A percentile compares a stretch with the other conserved stretches of the same genome.
phyloP scores from a whole-genome alignment of 148 eudicot species.

The Spergularia bocconei region DNA sequence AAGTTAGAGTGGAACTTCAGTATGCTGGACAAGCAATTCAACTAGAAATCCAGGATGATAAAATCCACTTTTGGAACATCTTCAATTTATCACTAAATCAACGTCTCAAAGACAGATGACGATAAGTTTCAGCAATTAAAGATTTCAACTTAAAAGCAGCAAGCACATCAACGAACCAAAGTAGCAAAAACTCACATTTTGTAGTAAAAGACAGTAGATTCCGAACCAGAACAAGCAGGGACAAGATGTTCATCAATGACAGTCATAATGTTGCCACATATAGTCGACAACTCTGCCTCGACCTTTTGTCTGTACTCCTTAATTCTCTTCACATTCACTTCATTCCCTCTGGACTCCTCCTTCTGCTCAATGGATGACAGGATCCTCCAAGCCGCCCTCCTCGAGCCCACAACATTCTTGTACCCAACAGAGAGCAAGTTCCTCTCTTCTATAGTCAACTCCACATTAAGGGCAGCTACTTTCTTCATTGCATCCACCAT shows the following conservation, averaged over 20 bases:
- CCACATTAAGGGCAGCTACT: constrained; percentile 18
- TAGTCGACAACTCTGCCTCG: constrained; percentile 18
- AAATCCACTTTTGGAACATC: neutral
- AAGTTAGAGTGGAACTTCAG: neutral
- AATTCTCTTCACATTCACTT: constrained; percentile 20
- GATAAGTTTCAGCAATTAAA: neutral
- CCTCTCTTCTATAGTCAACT: constrained; percentile 17
- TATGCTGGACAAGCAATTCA: neutral
- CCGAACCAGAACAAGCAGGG: constrained; percentile 21
- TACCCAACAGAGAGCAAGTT: constrained; percentile 16
- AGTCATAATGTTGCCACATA: constrained; percentile 16
- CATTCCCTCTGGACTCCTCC: constrained; percentile 19
- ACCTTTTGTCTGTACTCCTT: constrained; percentile 20
- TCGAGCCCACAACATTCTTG: constrained; percentile 20
- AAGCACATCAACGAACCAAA: neutral
- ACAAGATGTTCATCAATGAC: constrained; percentile 21
- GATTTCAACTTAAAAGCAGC: neutral
- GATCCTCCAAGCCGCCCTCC: constrained; percentile 18
- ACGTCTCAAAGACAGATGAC: neutral
- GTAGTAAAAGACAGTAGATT: constrained; percentile 20
- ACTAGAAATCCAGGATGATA: neutral
- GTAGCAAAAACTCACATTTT: constrained; percentile 5
- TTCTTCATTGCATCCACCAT: constrained; percentile 23
- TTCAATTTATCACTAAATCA: neutral
- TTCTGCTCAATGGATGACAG: constrained; percentile 18